Conservation (phyloP, 2,329 filamentous ascomycete genomes). For the Colletotrichum navitas region DNA sequence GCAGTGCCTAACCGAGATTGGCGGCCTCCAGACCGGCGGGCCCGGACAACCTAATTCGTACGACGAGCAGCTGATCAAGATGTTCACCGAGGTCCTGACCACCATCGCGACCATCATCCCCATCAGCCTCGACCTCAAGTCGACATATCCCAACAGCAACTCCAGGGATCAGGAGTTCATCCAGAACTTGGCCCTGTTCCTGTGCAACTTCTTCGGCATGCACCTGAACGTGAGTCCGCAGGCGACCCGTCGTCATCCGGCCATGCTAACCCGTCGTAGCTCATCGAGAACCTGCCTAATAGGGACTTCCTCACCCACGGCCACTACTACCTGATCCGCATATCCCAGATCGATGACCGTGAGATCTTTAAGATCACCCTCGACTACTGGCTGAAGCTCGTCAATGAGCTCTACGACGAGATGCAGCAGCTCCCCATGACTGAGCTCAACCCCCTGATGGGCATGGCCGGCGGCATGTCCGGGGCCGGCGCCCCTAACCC, state of each 20-base stretch:
- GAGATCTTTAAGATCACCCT: constrained; percentile 99
- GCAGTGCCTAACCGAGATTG: constrained; percentile 97
- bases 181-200: constrained; percentile 93
- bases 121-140: constrained; percentile 88
- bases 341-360: constrained; percentile 97
- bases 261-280: constrained; percentile 57
- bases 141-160: constrained; percentile 92
- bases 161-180: constrained; percentile 97
- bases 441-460: constrained; percentile 90
- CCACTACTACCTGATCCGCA: constrained; percentile 97
- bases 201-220: constrained; percentile 96
- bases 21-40: constrained; percentile 86
- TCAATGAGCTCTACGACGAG: constrained; percentile 98
- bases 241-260: constrained; percentile 33
- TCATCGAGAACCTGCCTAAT: constrained; percentile 96
- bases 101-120: constrained; percentile 95
- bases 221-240: constrained; percentile 77
- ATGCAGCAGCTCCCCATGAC: constrained; percentile 97
- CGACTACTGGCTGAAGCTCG: constrained; percentile 99
- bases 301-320: constrained; percentile 94
- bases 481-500: constrained; percentile 90
- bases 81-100: constrained; percentile 97
- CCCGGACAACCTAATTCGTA: constrained; percentile 78
- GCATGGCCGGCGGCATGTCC: constrained; percentile 78
- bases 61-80: constrained; percentile 94